These are phyloP conservation scores for Colletotrichum neosansevieriae DNA, from an alignment of 2,329 filamentous ascomycete species.

Conservation along the genomic window DNA sequence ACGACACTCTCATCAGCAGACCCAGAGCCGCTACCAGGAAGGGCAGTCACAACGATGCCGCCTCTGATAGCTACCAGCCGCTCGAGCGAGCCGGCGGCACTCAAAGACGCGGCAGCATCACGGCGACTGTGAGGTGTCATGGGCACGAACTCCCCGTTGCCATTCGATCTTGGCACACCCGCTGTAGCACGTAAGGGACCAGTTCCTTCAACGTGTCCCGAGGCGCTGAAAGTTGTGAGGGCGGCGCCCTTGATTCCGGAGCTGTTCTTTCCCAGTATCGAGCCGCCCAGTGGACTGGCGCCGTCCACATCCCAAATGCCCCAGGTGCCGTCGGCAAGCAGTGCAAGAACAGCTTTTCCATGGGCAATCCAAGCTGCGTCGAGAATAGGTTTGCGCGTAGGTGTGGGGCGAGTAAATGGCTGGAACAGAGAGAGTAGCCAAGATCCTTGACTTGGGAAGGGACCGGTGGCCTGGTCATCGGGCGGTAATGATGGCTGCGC, in stretches of 20 bases:
- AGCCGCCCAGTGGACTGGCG: constrained; percentile 60
- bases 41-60: constrained; percentile 62
- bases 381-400: constrained; percentile 69
- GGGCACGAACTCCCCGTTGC: constrained; percentile 67
- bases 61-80: constrained; percentile 65
- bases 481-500: constrained; percentile 63
- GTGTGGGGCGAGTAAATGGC: constrained; percentile 63
- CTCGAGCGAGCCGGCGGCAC: constrained; percentile 59
- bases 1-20: constrained; percentile 66
- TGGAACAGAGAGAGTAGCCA: constrained; percentile 74
- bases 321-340: constrained; percentile 75
- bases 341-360: constrained; percentile 68
- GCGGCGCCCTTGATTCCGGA: constrained; percentile 68
- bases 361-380: constrained; percentile 72
- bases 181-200: constrained; percentile 59
- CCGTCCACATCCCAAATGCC: constrained; percentile 76
- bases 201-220: constrained; percentile 71
- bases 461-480: constrained; percentile 63
- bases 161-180: constrained; percentile 24
- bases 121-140: constrained; percentile 73
- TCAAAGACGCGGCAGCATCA: constrained; percentile 61
- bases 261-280: constrained; percentile 63
- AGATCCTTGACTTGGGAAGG: constrained; percentile 69
- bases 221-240: constrained; percentile 67
- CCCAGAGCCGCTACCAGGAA: constrained; percentile 55